Percentiles rank a stretch among this genome's conserved stretches.
These are phyloP conservation scores for Parasitella parasitica DNA, from an alignment of 371 early-diverging fungal genomes.

Conservation along the genomic window DNA sequence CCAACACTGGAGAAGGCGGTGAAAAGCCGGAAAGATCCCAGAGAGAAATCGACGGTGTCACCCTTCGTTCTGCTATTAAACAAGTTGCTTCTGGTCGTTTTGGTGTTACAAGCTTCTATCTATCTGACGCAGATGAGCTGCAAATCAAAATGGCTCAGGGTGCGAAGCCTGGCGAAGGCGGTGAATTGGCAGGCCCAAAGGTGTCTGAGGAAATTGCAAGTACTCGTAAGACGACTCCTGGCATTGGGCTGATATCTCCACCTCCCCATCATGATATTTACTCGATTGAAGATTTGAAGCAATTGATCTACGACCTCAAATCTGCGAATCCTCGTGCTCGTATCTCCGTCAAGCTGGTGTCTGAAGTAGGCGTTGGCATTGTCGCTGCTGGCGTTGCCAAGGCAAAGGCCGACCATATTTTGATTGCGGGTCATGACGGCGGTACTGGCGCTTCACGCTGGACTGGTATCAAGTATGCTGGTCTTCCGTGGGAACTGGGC, in stretches of 20 bases:
- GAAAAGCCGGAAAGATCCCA: slow-evolving; percentile 87
- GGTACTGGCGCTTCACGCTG: slow-evolving; percentile 98
- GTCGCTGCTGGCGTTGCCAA: slow-evolving; percentile 97
- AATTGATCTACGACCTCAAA: slow-evolving; percentile 95
- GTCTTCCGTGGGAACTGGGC: slow-evolving; percentile 97
- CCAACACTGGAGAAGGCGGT: slow-evolving; percentile 98
- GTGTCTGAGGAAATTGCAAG: slow-evolving; percentile 88
- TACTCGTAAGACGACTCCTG: slow-evolving; percentile 93
- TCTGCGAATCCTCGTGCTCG: slow-evolving; percentile 88
- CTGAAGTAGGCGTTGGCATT: slow-evolving; percentile 96
- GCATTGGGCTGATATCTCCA: slow-evolving; percentile 93
- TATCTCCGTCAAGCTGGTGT: slow-evolving; percentile 95
- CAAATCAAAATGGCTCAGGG: slow-evolving; percentile 99
- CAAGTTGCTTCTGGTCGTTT: slow-evolving; percentile 97
- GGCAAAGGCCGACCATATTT: slow-evolving; percentile 94
- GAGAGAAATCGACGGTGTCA: slow-evolving; percentile 68
- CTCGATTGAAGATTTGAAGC: slow-evolving; percentile 96
- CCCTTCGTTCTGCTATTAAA: slow-evolving; percentile 92
- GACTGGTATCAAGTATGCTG: slow-evolving; percentile 98
- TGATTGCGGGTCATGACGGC: slow-evolving; percentile 96
- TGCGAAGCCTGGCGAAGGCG: slow-evolving; percentile 97
- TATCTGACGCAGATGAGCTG: slow-evolving; percentile 91
- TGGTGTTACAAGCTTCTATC: slow-evolving; percentile 93
- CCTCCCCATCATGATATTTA: slow-evolving; percentile 98
- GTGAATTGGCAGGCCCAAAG: slow-evolving; percentile 79